Evolutionary conservation across 495 filamentous ascomycete species (phyloP), one percentile per base, ranked within the genome.

Genomic region (Xylona heveae): DNA sequence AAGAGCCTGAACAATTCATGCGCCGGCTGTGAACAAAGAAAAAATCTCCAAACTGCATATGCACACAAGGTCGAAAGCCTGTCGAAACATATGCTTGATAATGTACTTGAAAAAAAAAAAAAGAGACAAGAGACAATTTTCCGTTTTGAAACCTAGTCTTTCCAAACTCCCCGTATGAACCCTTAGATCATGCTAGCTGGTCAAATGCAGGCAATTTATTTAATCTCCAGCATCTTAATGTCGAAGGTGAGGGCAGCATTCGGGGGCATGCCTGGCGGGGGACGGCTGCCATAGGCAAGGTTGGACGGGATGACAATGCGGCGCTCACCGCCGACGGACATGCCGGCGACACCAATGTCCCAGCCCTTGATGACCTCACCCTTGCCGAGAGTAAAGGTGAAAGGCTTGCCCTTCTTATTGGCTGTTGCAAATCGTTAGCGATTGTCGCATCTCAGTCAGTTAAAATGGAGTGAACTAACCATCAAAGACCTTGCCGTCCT

Each of bases 341-440:
- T 93, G 49, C 88, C 88, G 36, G 62, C 64, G 39, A 99, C 57
- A 52, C 88, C 88, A 38, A 93, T 70, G 49, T 99, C 90, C 88
- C 85, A 94, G 42, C 88, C 88, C 66, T 91, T 84, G 60, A 99
- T 95, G 42, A 99, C 88, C 48, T 94, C 80, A 36, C 83, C 83
- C 50, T 68, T 68, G 41, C 90, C 88, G 30, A 92, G 65, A 55
- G 80, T 85, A 72, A 95, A 94, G 42, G 61, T 65, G 59, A 99
- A 99, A 13, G 90, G 84, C 57, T 84, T 77, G 42, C 88, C 88
- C 60, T 85, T 92, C 64, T 92, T 95, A 66, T 95, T 95, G 42
- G 79, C 76, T 83, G 38, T 36, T 46, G 22, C 15, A 6, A 31
- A 43, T 35, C 32, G 38, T 24, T 16, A 12, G 10, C 6, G 18